Base-by-base conservation (phyloP, 495 filamentous ascomycete species). In the Neurospora sp. region DNA sequence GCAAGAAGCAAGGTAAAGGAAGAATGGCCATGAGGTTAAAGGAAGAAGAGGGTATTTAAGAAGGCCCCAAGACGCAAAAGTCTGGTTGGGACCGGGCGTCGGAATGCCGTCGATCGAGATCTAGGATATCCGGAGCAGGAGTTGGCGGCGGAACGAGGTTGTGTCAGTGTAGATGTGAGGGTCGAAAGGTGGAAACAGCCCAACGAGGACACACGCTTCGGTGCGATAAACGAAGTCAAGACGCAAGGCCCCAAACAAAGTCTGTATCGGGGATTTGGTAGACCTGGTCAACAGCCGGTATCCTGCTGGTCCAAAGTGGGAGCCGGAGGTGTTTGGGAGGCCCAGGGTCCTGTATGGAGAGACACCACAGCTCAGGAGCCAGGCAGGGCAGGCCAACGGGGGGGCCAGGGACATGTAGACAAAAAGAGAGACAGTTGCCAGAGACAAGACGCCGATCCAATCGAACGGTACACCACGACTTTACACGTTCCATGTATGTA, bases 11-110 rank as follows among this genome's bases (percentile, higher is more conserved):
- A 65, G 53, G 53, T 31, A 42, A 71, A 47, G 72, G 20, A 39
- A 37, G 22, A 61, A 42, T 41, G 61, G n/a, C 18, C 35, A 22
- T n/a, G 45, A 37, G 39, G 39, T 47, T 65, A 8, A 65, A 65
- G 53, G 53, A 65, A 65, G 53, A 68, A 18, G 69, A 69, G n/a
- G 69, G 71, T 74, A 72, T 72, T 72, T 72, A 72, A 40, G n/a
- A 61, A 71, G 3, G 37, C 47, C 61, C 22, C 7, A 68, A 10
- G 37, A 59, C 61, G n/a, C 71, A 35, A 22, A 40, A 41, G 59
- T 44, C 71, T 65, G n/a, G 71, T 69, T 22, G n/a, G 47, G 59
- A 12, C 14, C 8, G 53, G 31, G n/a, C 16, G 31, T 20, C 22
- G 6, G 53, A 35, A 65, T 35, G 53, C 53, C 39, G n/a, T 42